These are phyloP conservation scores for Pseudofabraea citricarpa DNA, from an alignment of 2,329 filamentous ascomycete genomes.

Conservation along the genomic window DNA sequence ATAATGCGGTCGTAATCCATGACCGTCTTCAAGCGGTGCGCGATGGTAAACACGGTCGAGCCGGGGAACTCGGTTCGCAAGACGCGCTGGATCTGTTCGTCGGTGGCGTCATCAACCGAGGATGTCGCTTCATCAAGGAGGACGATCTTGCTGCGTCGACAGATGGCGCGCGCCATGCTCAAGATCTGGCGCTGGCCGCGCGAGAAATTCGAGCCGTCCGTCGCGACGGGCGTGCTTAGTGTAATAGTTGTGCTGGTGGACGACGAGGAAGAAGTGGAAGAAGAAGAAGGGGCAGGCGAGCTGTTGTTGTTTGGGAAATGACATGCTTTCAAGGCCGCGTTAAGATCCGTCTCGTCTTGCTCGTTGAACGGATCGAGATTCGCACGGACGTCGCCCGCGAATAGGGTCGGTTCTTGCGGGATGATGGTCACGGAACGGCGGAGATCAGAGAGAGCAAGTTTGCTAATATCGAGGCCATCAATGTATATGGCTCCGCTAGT, in stretches of 20 bases:
- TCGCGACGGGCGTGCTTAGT: background rate
- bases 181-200: conserved; percentile 3
- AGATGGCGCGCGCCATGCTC: background rate
- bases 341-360: background rate
- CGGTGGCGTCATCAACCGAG: background rate
- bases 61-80: conserved; percentile 18
- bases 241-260: background rate
- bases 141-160: background rate
- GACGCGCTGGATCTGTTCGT: conserved; percentile 1
- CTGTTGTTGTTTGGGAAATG: background rate
- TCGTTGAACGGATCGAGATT: conserved; percentile 10
- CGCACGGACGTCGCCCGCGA: conserved; percentile 1
- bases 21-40: conserved; percentile 61
- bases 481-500: conserved; percentile 38
- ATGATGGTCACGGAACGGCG: conserved; percentile 32
- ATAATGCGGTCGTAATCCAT: conserved; percentile 55
- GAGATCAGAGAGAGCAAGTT: conserved; percentile 34
- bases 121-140: conserved; percentile 3
- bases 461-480: conserved; percentile 39
- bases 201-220: conserved; percentile 1
- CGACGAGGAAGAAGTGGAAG: background rate
- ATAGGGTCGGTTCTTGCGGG: conserved; percentile 5
- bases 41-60: conserved; percentile 60
- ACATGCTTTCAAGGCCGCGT: background rate
- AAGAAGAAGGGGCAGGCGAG: no score